These are phyloP conservation scores for Tolypocladium pustulatum DNA, from an alignment of 2,329 filamentous ascomycete genomes.

Conservation along the genomic window DNA sequence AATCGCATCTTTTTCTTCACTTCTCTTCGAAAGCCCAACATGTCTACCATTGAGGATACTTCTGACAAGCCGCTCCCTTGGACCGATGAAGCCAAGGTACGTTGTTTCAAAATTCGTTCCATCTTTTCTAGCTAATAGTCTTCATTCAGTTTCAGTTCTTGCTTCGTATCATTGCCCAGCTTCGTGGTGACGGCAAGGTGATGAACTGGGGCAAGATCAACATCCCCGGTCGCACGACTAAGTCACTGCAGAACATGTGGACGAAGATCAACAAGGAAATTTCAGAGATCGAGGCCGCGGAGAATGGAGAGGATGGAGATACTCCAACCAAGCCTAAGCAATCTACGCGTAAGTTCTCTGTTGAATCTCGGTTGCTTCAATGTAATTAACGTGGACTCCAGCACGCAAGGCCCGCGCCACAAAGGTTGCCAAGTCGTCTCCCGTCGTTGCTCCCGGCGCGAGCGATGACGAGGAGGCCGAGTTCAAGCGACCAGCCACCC, in stretches of 20 bases:
- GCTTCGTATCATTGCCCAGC: conserved; percentile 22
- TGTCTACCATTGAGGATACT: conserved; percentile 12
- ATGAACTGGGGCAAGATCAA: conserved; percentile 24
- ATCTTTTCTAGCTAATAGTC: background rate
- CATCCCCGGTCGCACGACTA: conserved; percentile 26
- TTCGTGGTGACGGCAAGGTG: conserved; percentile 18
- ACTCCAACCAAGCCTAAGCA: conserved; percentile 8
- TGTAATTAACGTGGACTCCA: conserved; percentile 1
- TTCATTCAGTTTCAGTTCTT: conserved; percentile 21
- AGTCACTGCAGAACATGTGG: conserved; percentile 27
- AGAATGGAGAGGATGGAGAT: background rate
- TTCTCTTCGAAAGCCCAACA: background rate
- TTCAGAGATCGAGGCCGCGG: conserved; percentile 19
- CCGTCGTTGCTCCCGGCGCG: background rate
- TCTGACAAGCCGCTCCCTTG: conserved; percentile 16
- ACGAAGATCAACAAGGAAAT: conserved; percentile 23
- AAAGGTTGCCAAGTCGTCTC: conserved; percentile 6
- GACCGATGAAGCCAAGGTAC: conserved; percentile 27
- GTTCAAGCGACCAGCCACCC: background rate
- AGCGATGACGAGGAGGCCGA: background rate
- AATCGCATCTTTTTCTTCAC: background rate
- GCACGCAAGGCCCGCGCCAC: conserved; percentile 11
- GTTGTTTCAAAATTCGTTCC: background rate
- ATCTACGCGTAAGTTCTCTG: conserved; percentile 10
- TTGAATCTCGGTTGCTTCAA: background rate